Percentiles rank a stretch among this genome's conserved stretches.
These are phyloP conservation scores for Nigrospora oryzae DNA, from an alignment of 2,329 filamentous ascomycete species.

Conservation along the genomic window DNA sequence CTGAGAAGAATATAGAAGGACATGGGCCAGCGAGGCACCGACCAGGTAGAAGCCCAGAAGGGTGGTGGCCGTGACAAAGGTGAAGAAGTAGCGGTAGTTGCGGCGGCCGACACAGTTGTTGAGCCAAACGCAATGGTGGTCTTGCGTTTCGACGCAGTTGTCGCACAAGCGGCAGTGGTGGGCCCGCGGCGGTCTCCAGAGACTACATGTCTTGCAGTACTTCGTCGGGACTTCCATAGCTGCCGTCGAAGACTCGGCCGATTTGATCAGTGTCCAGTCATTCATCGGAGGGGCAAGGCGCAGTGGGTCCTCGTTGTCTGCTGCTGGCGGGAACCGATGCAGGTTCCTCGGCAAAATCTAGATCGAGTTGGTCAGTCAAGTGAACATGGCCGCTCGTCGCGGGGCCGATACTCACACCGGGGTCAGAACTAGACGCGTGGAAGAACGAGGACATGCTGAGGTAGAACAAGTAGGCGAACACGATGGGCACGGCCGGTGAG, in stretches of 20 bases:
- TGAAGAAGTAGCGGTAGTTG: conserved; percentile 97
- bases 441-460: conserved; percentile 89
- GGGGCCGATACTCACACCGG: conserved; percentile 59
- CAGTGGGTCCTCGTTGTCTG: conserved; percentile 72
- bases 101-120: conserved; percentile 96
- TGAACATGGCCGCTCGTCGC: conserved; percentile 1
- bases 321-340: conserved; percentile 73
- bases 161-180: conserved; percentile 97
- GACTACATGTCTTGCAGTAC: conserved; percentile 95
- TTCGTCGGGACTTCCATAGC: conserved; percentile 98
- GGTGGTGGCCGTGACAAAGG: conserved; percentile 76
- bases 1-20: conserved; percentile 61
- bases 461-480: conserved; percentile 87
- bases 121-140: conserved; percentile 98
- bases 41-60: conserved; percentile 70
- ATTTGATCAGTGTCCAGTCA: conserved; percentile 89
- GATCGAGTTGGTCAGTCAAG: conserved; percentile 3
- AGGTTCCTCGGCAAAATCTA: conserved; percentile 89
- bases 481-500: conserved; percentile 79
- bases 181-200: conserved; percentile 91
- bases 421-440: conserved; percentile 86
- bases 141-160: conserved; percentile 93
- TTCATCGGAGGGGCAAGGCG: conserved; percentile 77
- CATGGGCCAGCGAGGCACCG: conserved; percentile 69
- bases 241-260: conserved; percentile 63